phyloP scores from a whole-genome alignment of 2,329 filamentous ascomycete genomes.

The Cladophialophora yegresii region DNA sequence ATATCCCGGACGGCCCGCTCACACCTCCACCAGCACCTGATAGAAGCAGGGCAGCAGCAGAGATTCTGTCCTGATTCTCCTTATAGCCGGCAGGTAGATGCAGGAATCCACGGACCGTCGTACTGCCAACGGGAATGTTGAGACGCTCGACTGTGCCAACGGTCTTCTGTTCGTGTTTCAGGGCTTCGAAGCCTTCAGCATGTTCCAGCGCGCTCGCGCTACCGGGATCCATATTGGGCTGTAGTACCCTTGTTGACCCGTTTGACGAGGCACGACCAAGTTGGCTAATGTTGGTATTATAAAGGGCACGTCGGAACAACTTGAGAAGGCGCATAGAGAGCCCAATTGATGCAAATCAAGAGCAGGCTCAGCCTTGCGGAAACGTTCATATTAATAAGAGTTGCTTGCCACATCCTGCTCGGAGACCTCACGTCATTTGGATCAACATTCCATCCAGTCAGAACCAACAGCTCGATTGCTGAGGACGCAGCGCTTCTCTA shows the following conservation, averaged over 20 bases:
- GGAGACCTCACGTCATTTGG: neutral
- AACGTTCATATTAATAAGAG: neutral
- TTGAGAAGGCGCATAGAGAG: neutral
- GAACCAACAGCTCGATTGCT: neutral
- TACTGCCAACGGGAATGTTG: constrained; percentile 26
- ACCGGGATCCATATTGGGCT: neutral
- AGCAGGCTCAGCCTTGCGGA: neutral
- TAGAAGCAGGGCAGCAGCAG: constrained; percentile 39
- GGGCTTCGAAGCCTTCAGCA: constrained; percentile 2
- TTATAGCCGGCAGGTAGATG: constrained; percentile 41
- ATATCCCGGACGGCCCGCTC: constrained; percentile 46
- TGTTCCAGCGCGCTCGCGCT: constrained; percentile 1
- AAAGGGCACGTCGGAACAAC: neutral
- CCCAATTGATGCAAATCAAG: neutral
- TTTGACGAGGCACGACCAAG: neutral
- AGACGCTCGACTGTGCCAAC: constrained; percentile 20
- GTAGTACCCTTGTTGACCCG: neutral
- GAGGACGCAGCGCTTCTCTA: neutral
- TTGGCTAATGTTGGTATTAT: neutral
- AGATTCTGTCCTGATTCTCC: constrained; percentile 13
- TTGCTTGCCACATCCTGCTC: neutral
- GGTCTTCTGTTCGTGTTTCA: constrained; percentile 11
- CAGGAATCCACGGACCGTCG: constrained; percentile 39
- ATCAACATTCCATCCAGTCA: neutral
- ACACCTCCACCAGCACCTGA: constrained; percentile 45